Evolutionary conservation across 2,329 filamentous ascomycete genomes (phyloP).

Genomic region (Cladophialophora chaetospira): DNA sequence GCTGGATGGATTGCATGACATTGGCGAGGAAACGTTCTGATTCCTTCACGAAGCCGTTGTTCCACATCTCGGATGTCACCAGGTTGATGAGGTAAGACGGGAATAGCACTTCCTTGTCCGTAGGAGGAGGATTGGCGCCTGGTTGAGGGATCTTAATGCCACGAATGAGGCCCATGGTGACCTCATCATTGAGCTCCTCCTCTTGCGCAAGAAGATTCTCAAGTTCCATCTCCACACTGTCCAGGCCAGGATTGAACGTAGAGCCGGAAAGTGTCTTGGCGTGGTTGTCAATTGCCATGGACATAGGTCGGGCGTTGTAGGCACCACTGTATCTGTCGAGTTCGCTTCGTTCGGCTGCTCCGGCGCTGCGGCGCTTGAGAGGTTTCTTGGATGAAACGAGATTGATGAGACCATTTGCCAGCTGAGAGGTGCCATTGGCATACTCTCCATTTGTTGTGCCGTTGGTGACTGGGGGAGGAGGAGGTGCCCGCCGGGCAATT

Average conservation of each 20-base stretch:
- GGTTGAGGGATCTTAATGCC: conserved; percentile 96
- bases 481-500: conserved; percentile 72
- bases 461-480: conserved; percentile 59
- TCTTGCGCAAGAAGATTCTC: conserved; percentile 93
- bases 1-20: conserved; percentile 99
- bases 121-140: conserved; percentile 81
- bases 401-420: conserved; percentile 83
- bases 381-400: conserved; percentile 96
- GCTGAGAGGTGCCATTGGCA: conserved; percentile 60
- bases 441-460: conserved; percentile 57
- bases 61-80: conserved; percentile 99
- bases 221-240: conserved; percentile 93
- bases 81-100: conserved; percentile 98
- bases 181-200: conserved; percentile 93
- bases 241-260: conserved; percentile 76
- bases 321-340: conserved; percentile 87
- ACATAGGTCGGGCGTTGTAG: conserved; percentile 93
- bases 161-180: conserved; percentile 91
- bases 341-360: conserved; percentile 74
- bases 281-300: conserved; percentile 79
- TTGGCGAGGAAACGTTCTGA: conserved; percentile 98
- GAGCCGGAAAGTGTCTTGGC: conserved; percentile 73
- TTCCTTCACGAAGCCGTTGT: conserved; percentile 99
- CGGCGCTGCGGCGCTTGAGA: conserved; percentile 82
- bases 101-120: conserved; percentile 98